Base-by-base conservation (phyloP, 352 stramenopile species). In the Phytophthora palmivora region DNA sequence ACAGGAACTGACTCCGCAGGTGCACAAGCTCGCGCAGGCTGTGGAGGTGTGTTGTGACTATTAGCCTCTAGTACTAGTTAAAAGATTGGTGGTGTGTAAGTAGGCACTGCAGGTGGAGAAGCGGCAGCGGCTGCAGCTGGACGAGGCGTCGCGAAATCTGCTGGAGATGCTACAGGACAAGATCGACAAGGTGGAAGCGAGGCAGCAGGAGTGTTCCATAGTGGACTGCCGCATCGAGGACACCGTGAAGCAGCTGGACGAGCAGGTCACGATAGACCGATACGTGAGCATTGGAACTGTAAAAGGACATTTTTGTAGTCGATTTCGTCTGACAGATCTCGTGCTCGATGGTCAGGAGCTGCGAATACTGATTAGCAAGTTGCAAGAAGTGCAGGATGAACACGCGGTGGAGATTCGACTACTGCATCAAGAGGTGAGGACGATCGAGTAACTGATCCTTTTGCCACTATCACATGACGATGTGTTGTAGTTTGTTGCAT, bases 91-190 rank as follows among this genome's bases (percentile, higher is more conserved):
- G 2, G 30, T 12, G 24, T 34, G 7, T 34, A 22, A 37, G 9
- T 53, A 90, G 82, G 67, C 63, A 10, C 74, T 91, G 50, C 70
- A 91, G 24, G 59, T 82, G 14, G 82, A 88, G 36, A 88, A 82
- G 47, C 63, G 77, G 16, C 71, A 85, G 0, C 78, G 81, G 42
- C 34, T 91, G 26, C 55, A 85, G 33, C 65, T 89, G 24, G 79
- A 91, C 36, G 77, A 86, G 63, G 69, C 72, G 32, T 86, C 78
- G 1, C 78, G 89, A 39, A 64, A 87, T 49, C 66, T 86, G 6
- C 70, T 91, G 32, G 71, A 89, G 16, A 45, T 36, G 6, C 58
- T 91, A 28, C 82, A 89, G 39, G 45, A 79, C 18, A 76, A 89
- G 56, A 63, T 89, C 48, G 62, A 89, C 47, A 63, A 68, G 10